These are phyloP conservation scores for Cadophora malorum DNA, from an alignment of 2,329 filamentous ascomycete genomes.

Conservation along the genomic window DNA sequence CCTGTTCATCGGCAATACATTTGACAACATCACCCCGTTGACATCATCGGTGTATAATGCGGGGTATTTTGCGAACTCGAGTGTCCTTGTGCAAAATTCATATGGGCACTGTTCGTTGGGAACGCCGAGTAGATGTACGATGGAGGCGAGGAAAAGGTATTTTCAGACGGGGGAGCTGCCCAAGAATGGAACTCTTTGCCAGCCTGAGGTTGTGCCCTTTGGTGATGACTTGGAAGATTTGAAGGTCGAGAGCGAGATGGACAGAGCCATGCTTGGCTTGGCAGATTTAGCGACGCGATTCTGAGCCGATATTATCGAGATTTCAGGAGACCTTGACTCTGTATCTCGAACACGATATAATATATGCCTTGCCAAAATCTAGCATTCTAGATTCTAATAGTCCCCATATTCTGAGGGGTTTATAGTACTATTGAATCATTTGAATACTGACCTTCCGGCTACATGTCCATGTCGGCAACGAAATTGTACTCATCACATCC, in stretches of 20 bases:
- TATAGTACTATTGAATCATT: too few relatives aligned
- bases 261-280: background rate
- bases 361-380: too few relatives aligned
- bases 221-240: background rate
- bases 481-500: background rate
- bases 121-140: slow-evolving; percentile 45
- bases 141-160: slow-evolving; percentile 43
- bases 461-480: background rate
- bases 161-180: slow-evolving; percentile 53
- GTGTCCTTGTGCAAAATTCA: slow-evolving; percentile 39
- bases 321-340: too few relatives aligned
- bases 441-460: background rate
- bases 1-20: slow-evolving; percentile 46
- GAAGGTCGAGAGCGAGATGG: background rate
- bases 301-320: too few relatives aligned
- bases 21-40: slow-evolving; percentile 46
- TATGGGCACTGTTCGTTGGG: slow-evolving; percentile 53
- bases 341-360: too few relatives aligned
- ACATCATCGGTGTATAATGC: slow-evolving; percentile 34
- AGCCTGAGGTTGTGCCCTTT: slow-evolving; percentile 52
- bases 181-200: slow-evolving; percentile 52
- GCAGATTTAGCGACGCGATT: background rate
- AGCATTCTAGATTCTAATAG: too few relatives aligned
- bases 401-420: too few relatives aligned
- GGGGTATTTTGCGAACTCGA: slow-evolving; percentile 36